Evolutionary conservation across 495 filamentous ascomycete genomes (phyloP).

Genomic region (Aspergillus indologenus): DNA sequence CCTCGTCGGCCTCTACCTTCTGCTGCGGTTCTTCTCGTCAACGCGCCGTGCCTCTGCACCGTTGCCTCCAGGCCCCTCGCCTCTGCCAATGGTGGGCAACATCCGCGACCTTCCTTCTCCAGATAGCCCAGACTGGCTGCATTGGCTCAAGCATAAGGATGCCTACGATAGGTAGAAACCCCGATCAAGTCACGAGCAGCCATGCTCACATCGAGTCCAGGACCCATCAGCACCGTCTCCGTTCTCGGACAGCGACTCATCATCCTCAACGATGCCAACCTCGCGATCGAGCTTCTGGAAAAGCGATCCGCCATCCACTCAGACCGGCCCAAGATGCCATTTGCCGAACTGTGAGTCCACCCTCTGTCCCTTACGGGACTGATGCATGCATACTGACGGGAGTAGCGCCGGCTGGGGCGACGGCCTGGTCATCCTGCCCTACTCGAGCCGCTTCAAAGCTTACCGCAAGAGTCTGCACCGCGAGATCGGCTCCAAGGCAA

Average conservation of each 20-base stretch:
- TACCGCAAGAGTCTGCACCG: conserved; percentile 41
- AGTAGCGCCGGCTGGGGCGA: conserved; percentile 37
- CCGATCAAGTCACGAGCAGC: no score
- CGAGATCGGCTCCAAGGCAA: conserved; percentile 28
- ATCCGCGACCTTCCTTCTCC: conserved; percentile 41
- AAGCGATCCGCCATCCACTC: conserved; percentile 46
- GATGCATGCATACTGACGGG: conserved; percentile 1
- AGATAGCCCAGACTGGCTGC: conserved; percentile 36
- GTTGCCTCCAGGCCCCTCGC: neutral
- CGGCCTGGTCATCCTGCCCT: conserved; percentile 30
- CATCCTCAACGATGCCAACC: conserved; percentile 43
- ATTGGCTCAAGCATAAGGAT: conserved; percentile 49
- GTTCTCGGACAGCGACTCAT: conserved; percentile 47
- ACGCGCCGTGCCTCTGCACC: neutral
- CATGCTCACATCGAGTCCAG: conserved; percentile 10
- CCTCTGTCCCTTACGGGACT: neutral
- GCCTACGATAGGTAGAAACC: conserved; percentile 44
- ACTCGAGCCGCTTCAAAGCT: conserved; percentile 36
- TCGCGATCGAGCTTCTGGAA: conserved; percentile 45
- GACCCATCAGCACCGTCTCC: conserved; percentile 53
- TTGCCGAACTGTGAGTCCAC: conserved; percentile 38
- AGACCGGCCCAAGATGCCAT: conserved; percentile 35
- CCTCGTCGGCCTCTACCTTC: neutral
- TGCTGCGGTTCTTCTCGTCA: neutral
- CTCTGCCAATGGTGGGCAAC: conserved; percentile 37